Evolutionary conservation across 2,329 filamentous ascomycete genomes (phyloP), one percentile per base, ranked within the genome.

Genomic region (Aspergillus phoenicis): DNA sequence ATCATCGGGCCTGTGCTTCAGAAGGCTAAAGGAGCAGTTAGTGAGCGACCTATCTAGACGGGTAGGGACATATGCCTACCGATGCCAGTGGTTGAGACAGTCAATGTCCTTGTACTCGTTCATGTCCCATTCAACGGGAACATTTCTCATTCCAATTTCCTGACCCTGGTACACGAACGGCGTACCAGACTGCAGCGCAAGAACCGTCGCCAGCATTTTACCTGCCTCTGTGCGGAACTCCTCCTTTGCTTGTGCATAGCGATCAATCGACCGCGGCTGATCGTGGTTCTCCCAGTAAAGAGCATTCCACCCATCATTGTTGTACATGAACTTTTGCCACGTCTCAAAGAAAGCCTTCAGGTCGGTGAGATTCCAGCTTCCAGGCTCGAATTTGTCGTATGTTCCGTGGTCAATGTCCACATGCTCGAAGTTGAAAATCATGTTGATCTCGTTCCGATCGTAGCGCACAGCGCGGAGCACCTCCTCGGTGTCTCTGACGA

Each of bases 391-490:
- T 58, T 85, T 82, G 68, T 85, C 81, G 73, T 68, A 77, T 71
- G 59, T 56, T 5, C 72, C 84, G 51, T 83, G 79, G 3, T 85
- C 88, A 15, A 89, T 77, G 68, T 88, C 83, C 7, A 90, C 86
- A 10, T 87, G 82, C 65, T 90, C 88, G 70, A 91, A 91, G 67
- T 89, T 85, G 75, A 91, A 91, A 38, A 91, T 87, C 87, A 91
- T 91, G 71, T 84, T 87, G 48, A 91, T 75, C 69, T 90, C 87
- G 33, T 82, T 80, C 15, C 84, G 80, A 54, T 85, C 82, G 22
- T 80, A 82, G 2, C 80, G 80, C 2, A 90, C 87, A 6, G 81
- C 81, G 13, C 78, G 77, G 5, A 87, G 68, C 1, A 86, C 80
- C 60, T 85, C 82, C 6, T 82, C 73, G 7, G 77, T 76, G 52